These are phyloP conservation scores for Capsicum baccatum DNA, from an alignment of 257 asterid species.

Conservation along the genomic window DNA sequence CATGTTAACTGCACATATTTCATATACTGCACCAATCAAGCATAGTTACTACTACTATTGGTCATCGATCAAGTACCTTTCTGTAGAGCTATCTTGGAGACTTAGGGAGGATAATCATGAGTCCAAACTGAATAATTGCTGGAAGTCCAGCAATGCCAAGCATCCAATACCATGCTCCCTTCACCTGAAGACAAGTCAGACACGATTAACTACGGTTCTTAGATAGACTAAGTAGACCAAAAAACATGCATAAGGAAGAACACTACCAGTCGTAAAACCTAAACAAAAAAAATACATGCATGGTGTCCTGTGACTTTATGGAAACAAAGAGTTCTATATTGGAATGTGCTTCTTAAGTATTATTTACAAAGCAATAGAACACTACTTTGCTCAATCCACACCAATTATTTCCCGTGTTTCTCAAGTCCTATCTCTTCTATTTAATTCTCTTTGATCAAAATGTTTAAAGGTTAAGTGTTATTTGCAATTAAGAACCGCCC, in stretches of 20 bases:
- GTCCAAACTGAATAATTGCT: conserved; percentile 41
- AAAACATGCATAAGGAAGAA: neutral
- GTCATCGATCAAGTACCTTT: conserved; percentile 31
- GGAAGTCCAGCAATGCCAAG: conserved; percentile 50
- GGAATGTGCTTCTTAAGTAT: neutral
- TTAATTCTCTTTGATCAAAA: neutral
- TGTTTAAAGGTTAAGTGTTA: neutral
- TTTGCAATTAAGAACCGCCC: neutral
- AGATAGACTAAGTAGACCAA: neutral
- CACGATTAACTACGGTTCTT: neutral
- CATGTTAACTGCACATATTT: too few species aligned
- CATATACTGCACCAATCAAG: too few species aligned
- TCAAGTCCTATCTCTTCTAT: neutral
- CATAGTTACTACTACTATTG: neutral
- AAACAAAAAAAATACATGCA: neutral
- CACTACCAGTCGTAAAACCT: neutral
- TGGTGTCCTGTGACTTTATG: neutral
- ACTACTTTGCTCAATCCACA: neutral
- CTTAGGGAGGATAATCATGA: conserved; percentile 49
- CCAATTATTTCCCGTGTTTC: conserved; percentile 13
- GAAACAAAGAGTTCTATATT: neutral
- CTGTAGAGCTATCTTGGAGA: conserved; percentile 52
- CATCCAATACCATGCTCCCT: conserved; percentile 56
- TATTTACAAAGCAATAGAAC: neutral
- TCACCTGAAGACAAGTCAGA: conserved; percentile 26